These are phyloP conservation scores for Stachybotrys echinatus DNA, from an alignment of 2,329 filamentous ascomycete genomes.

Conservation along the genomic window DNA sequence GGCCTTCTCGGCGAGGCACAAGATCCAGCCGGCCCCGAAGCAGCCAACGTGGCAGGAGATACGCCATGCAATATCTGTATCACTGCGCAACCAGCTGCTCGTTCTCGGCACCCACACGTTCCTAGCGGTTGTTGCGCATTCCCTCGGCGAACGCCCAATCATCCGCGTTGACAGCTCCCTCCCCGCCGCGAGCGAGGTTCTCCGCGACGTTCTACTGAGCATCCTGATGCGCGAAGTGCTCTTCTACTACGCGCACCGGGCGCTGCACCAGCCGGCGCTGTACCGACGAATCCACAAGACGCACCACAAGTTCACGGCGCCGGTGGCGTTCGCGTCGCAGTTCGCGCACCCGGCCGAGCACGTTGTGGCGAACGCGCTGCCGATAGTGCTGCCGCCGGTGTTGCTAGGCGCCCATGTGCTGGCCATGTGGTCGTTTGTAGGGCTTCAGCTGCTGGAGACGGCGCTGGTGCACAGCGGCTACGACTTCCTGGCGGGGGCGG, in stretches of 20 bases:
- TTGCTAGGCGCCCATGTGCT: constrained; percentile 42
- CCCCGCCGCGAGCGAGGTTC: constrained; percentile 29
- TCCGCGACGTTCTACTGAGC: constrained; percentile 34
- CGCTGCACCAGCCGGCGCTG: constrained; percentile 42
- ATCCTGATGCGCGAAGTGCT: constrained; percentile 40
- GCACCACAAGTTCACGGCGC: constrained; percentile 52
- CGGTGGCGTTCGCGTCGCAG: constrained; percentile 48
- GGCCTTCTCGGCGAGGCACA: constrained; percentile 43
- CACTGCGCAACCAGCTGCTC: constrained; percentile 41
- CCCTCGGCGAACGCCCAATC: constrained; percentile 15
- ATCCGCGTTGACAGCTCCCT: constrained; percentile 32
- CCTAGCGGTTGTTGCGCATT: constrained; percentile 10
- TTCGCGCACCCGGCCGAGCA: constrained; percentile 55
- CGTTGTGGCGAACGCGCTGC: constrained; percentile 46
- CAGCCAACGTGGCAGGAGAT: constrained; percentile 43
- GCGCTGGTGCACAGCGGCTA: constrained; percentile 52
- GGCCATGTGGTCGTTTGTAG: constrained; percentile 46
- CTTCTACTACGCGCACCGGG: constrained; percentile 52
- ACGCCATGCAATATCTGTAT: constrained; percentile 34
- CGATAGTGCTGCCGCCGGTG: constrained; percentile 43
- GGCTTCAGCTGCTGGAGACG: constrained; percentile 44
- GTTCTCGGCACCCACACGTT: constrained; percentile 24
- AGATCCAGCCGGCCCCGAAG: constrained; percentile 46
- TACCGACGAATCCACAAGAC: constrained; percentile 49
- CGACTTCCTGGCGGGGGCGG: constrained; percentile 43